Evolutionary conservation across 2,329 filamentous ascomycete species (phyloP).

Genomic region (Neocatenulostroma microsporum): DNA sequence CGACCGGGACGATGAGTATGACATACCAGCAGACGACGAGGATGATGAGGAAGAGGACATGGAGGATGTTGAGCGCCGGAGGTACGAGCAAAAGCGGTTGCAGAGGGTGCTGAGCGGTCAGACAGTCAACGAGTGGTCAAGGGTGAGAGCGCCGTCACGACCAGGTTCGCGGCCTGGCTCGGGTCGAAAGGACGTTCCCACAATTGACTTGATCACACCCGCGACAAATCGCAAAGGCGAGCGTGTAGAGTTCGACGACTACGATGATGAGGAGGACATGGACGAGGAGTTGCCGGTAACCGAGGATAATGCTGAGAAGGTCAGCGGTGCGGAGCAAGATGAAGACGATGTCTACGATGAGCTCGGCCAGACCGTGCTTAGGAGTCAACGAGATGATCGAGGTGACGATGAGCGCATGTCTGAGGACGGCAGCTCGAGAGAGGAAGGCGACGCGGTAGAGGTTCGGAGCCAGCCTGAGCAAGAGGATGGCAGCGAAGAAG

Average conservation of each 20-base stretch:
- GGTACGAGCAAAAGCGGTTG: slow-evolving; percentile 11
- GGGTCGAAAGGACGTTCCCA: slow-evolving; percentile 12
- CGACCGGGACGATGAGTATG: slow-evolving; percentile 15
- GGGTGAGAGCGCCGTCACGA: slow-evolving; percentile 15
- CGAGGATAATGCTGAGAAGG: slow-evolving; percentile 8
- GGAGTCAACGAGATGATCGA: slow-evolving; percentile 22
- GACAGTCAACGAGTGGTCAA: slow-evolving; percentile 11
- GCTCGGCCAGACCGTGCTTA: slow-evolving; percentile 26
- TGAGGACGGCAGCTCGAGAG: no score
- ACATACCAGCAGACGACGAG: slow-evolving; percentile 11
- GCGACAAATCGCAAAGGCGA: slow-evolving; percentile 11
- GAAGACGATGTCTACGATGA: slow-evolving; percentile 35
- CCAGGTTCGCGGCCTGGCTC: slow-evolving; percentile 8
- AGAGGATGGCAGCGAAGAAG: neutral
- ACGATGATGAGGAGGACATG: slow-evolving; percentile 13
- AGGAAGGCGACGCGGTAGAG: no score
- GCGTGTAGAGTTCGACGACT: slow-evolving; percentile 15
- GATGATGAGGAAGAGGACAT: slow-evolving; percentile 17
- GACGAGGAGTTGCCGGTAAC: slow-evolving; percentile 11
- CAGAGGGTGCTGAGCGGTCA: slow-evolving; percentile 19
- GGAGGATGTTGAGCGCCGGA: slow-evolving; percentile 9
- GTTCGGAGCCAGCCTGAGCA: no score
- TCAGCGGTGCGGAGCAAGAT: slow-evolving; percentile 22
- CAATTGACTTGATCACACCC: slow-evolving; percentile 28
- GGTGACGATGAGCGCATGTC: slow-evolving; percentile 15